Conservation (phyloP, 495 filamentous ascomycete genomes). For the Parachaetomium inaequale region DNA sequence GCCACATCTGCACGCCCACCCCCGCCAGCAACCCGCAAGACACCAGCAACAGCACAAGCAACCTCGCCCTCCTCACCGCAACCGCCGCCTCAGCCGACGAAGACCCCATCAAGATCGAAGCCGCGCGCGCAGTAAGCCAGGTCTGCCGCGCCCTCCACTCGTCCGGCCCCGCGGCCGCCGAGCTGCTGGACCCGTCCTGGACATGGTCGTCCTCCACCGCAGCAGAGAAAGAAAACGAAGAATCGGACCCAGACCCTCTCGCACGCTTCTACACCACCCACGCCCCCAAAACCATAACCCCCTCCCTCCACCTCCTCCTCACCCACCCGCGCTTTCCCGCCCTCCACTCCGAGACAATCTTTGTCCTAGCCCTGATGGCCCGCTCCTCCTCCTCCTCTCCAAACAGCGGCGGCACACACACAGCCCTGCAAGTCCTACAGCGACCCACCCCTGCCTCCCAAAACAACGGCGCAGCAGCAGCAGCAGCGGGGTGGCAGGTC, state of each 20-base stretch:
- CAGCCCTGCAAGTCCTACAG: slow-evolving; percentile 51
- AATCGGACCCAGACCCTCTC: slow-evolving; percentile 8
- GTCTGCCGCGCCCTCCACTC: slow-evolving; percentile 56
- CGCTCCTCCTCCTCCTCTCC: slow-evolving; percentile 46
- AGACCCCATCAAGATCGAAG: slow-evolving; percentile 69
- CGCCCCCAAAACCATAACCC: slow-evolving; percentile 39
- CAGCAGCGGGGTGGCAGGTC: not conserved
- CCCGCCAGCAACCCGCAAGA: slow-evolving; percentile 11
- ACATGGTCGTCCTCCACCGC: not conserved
- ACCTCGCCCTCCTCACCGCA: slow-evolving; percentile 57
- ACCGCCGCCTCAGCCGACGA: slow-evolving; percentile 57
- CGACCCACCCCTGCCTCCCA: not conserved
- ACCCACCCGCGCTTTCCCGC: slow-evolving; percentile 66
- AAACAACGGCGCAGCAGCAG: too few relatives aligned
- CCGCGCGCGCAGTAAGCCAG: slow-evolving; percentile 61
- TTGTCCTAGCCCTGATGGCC: slow-evolving; percentile 70
- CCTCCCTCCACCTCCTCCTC: slow-evolving; percentile 59
- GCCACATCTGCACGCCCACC: slow-evolving; percentile 41
- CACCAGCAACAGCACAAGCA: slow-evolving; percentile 41
- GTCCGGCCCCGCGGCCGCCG: not conserved
- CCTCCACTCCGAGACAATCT: slow-evolving; percentile 68
- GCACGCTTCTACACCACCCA: slow-evolving; percentile 50
- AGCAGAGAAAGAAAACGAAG: not conserved
- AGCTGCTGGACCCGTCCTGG: slow-evolving; percentile 8
- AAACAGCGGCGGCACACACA: slow-evolving; percentile 50